Percentiles rank a stretch among this genome's conserved stretches.
Conservation (phyloP, 2,329 filamentous ascomycete genomes). For the Diplodia corticola region DNA sequence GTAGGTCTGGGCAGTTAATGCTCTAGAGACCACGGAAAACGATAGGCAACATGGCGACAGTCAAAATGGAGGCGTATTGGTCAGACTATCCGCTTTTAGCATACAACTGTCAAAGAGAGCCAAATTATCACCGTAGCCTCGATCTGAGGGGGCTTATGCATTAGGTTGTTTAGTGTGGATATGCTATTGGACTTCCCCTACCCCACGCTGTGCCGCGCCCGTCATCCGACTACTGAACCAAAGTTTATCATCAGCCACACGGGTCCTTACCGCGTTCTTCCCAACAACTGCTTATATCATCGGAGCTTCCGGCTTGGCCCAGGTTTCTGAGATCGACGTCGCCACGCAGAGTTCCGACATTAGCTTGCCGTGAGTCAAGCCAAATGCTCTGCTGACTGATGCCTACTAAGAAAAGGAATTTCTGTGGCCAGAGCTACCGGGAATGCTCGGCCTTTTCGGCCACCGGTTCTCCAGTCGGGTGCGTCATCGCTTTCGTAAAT, state of each 20-base stretch:
- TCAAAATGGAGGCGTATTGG: not conserved
- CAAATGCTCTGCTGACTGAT: not conserved
- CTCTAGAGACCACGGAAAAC: not conserved
- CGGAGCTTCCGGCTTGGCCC: not conserved
- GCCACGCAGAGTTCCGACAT: not conserved
- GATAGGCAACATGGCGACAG: not conserved
- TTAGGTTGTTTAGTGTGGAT: not conserved
- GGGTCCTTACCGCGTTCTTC: not conserved
- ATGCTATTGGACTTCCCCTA: not conserved
- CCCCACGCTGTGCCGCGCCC: not conserved
- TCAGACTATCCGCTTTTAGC: not conserved
- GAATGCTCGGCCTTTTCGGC: too few species aligned
- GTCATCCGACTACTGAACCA: not conserved
- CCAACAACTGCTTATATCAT: not conserved
- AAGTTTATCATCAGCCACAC: not conserved
- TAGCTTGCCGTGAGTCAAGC: not conserved
- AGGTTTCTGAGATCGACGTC: not conserved
- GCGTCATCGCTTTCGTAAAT: too few species aligned
- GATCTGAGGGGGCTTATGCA: not conserved
- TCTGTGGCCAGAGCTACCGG: not conserved
- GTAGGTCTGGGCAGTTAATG: not conserved
- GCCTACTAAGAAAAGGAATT: not conserved
- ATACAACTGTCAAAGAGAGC: not conserved
- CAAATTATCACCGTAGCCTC: not conserved
- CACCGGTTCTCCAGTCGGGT: too few species aligned